Evolutionary conservation across 768 basidiomycete genomes (phyloP), one percentile per base, ranked within the genome.

Genomic region (Termitomyces eurrhizus): DNA sequence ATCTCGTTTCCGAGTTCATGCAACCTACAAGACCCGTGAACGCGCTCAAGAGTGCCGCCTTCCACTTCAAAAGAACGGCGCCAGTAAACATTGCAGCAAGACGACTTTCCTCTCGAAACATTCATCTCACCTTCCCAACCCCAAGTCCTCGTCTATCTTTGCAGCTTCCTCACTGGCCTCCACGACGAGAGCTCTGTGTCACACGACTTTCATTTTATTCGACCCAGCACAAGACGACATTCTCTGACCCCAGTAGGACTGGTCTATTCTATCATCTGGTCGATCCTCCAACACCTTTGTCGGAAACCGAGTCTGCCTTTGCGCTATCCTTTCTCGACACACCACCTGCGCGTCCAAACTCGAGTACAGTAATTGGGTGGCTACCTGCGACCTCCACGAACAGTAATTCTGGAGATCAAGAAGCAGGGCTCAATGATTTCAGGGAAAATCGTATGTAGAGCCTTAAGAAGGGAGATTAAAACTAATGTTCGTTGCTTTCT

Each of bases 191-290:
- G 33, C 33, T 21, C 7, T 7, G 8, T 49, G 37, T 29, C 48
- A 18, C 29, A 32, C 54, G n/a, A 7, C 12, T 44, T 21, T 50
- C 35, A 36, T 32, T 18, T 37, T 58, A 51, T 56, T 62, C 46
- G n/a, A 52, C 60, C 11, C 52, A 57, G 36, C 50, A 26, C 5
- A 53, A 18, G 24, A 45, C 65, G 8, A 59, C 62, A 1, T 63
- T 66, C 35, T 36, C 63, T 39, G 89, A 91, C 69, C 83, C 88
- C 1, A 74, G 78, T 54, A 80, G 89, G 13, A 80, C 85, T 18
- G 87, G 85, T 68, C 71, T 92, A 2, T 90, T 83, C 67, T 92
- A 91, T 73, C 89, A 92, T 68, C 74, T 85, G 44, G 69, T 86
- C 24, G 67, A 79, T 1, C 75, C 85, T 0, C 85, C 86, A 6